phyloP scores from a whole-genome alignment of 1,139 yeast genomes.

The Maudiozyma humilis region DNA sequence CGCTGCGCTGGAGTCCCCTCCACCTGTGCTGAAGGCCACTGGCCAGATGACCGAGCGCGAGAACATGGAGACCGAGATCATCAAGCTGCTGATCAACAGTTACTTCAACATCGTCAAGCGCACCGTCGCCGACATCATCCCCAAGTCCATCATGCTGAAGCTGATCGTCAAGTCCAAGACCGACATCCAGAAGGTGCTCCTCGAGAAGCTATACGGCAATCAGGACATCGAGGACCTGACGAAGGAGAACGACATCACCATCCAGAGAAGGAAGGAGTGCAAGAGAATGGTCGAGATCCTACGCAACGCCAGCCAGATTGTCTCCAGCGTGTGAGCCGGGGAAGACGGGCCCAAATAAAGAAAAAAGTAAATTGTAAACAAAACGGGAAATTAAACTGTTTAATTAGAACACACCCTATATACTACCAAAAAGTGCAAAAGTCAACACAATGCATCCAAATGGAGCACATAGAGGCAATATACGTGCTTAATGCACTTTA shows the following conservation, averaged over 20 bases:
- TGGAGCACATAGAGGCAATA: neutral
- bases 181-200: conserved; percentile 80
- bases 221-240: conserved; percentile 70
- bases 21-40: conserved; percentile 86
- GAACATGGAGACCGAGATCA: conserved; percentile 93
- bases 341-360: no score
- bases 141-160: conserved; percentile 91
- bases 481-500: neutral
- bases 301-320: conserved; percentile 83
- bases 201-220: conserved; percentile 70
- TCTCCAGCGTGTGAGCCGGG: conserved; percentile 57
- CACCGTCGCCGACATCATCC: conserved; percentile 86
- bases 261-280: conserved; percentile 92
- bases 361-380: no score
- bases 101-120: conserved; percentile 89
- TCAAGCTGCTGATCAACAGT: conserved; percentile 80
- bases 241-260: conserved; percentile 86
- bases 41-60: conserved; percentile 95
- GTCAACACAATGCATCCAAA: neutral
- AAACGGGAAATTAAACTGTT: no score
- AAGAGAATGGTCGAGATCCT: conserved; percentile 89
- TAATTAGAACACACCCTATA: neutral
- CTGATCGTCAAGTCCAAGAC: conserved; percentile 76
- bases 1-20: conserved; percentile 96
- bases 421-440: neutral